These are phyloP conservation scores for Aurantiochytrium sp. DNA, from an alignment of 108 stramenopile species.

Conservation along the genomic window DNA sequence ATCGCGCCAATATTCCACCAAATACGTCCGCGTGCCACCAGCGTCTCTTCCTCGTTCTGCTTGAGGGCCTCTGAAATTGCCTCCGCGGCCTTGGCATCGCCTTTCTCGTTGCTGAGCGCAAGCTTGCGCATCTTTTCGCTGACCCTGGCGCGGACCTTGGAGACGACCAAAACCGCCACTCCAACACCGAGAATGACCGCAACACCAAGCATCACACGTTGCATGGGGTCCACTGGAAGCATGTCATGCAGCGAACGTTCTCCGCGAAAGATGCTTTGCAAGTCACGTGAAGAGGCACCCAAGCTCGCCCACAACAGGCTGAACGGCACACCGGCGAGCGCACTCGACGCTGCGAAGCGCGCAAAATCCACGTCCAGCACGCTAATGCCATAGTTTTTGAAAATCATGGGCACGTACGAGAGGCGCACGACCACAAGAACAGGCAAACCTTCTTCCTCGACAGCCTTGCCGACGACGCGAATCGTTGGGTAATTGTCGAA, in stretches of 20 bases:
- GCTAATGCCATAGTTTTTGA: neutral
- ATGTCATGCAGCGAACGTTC: neutral
- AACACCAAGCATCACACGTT: neutral
- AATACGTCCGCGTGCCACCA: neutral
- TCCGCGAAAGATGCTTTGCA: neutral
- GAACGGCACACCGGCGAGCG: neutral
- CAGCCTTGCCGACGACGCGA: neutral
- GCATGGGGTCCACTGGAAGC: neutral
- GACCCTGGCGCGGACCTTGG: neutral
- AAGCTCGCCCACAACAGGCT: neutral
- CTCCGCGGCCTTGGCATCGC: neutral
- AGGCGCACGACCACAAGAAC: neutral
- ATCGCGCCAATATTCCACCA: neutral
- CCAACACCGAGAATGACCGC: neutral
- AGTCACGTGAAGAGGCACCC: neutral
- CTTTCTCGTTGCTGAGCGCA: neutral
- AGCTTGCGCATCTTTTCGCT: neutral
- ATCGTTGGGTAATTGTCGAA: neutral
- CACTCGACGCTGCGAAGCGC: neutral
- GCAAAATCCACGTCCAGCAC: neutral
- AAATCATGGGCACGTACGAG: conserved; percentile 14
- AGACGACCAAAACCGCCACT: neutral
- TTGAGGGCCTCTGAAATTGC: neutral
- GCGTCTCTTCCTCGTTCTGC: neutral
- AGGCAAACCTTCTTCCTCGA: neutral